These are phyloP conservation scores for Saccharomyces hybrid DNA, from an alignment of 1,139 yeast species.

Conservation along the genomic window DNA sequence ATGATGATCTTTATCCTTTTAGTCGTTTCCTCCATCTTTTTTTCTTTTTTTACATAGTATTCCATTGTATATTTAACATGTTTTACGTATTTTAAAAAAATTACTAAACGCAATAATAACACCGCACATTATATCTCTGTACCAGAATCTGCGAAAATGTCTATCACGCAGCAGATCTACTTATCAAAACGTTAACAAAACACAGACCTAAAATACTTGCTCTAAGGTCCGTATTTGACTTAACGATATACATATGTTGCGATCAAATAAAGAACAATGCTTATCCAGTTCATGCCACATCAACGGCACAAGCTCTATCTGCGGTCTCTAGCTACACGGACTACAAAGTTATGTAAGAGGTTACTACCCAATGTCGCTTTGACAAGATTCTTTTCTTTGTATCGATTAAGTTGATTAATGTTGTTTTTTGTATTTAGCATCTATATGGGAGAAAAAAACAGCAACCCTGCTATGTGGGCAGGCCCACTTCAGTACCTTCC, in stretches of 20 bases:
- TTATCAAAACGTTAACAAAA: neutral
- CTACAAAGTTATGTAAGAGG: neutral
- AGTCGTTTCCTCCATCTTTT: neutral
- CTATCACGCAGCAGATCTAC: neutral
- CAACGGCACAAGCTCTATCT: neutral
- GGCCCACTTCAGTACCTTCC: neutral
- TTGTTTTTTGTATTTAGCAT: neutral
- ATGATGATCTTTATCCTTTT: constrained; percentile 1
- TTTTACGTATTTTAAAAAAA: neutral
- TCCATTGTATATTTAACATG: constrained; percentile 2
- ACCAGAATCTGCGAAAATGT: neutral
- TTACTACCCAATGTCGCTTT: neutral
- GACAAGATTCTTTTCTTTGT: neutral
- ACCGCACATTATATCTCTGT: neutral
- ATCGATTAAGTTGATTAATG: neutral
- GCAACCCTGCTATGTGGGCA: neutral
- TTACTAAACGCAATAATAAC: constrained; percentile 1
- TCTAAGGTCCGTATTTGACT: neutral
- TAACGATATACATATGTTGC: neutral
- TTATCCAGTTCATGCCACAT: neutral
- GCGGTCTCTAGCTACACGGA: neutral
- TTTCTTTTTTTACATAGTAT: neutral
- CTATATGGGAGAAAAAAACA: neutral
- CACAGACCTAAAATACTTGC: neutral
- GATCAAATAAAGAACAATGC: neutral